Conservation (phyloP, 164 flowering plant genomes). For the Tetrastigma voinierianum region DNA sequence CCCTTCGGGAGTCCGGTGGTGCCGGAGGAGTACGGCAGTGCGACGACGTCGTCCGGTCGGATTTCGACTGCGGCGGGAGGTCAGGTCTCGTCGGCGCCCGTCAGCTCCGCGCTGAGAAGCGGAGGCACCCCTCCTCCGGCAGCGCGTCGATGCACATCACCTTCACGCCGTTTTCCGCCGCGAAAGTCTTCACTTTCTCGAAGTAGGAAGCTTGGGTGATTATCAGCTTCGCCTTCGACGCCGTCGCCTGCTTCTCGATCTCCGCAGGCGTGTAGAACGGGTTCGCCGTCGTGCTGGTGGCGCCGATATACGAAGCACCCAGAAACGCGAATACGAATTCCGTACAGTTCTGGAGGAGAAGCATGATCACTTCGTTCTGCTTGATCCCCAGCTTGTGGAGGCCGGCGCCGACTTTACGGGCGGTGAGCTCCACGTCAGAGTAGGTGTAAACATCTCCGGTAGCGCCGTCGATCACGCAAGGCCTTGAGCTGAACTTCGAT, state of each 20-base stretch:
- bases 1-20: conserved; percentile 96
- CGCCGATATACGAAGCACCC: conserved; percentile 75
- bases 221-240: conserved; percentile 47
- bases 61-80: conserved; percentile 54
- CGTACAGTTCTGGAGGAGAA: conserved; percentile 72
- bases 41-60: conserved; percentile 71
- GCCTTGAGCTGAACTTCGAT: conserved; percentile 36
- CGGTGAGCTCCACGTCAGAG: conserved; percentile 59
- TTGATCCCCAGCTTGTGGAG: conserved; percentile 53
- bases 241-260: conserved; percentile 65
- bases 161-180: conserved; percentile 30
- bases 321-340: conserved; percentile 81
- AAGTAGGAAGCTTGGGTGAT: conserved; percentile 54
- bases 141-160: conserved; percentile 50
- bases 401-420: conserved; percentile 66
- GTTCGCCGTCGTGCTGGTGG: conserved; percentile 74
- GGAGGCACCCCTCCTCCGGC: conserved; percentile 37
- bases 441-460: conserved; percentile 50
- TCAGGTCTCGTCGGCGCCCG: conserved; percentile 43
- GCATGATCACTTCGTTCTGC: conserved; percentile 73
- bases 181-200: conserved; percentile 47
- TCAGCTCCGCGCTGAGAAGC: conserved; percentile 58
- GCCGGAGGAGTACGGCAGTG: conserved; percentile 90
- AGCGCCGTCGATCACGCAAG: conserved; percentile 74
- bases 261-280: conserved; percentile 77